phyloP scores from a whole-genome alignment of 1,284 basidiomycete species.

The Cystodermella granulosa region DNA sequence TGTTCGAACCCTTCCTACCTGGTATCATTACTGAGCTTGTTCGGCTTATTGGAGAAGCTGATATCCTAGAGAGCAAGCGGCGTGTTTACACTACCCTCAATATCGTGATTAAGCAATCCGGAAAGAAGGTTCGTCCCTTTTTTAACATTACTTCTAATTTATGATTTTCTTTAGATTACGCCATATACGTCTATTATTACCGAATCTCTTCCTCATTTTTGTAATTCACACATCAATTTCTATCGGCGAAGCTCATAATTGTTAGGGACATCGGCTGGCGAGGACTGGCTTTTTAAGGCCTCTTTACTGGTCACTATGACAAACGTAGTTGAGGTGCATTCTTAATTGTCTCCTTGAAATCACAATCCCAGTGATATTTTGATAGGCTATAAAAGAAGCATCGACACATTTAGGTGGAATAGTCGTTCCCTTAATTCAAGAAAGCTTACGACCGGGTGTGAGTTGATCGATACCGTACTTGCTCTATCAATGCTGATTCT shows the following conservation, averaged over 20 bases:
- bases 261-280: conserved; percentile 61
- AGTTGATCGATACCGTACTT: too few relatives aligned
- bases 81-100: conserved; percentile 68
- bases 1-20: conserved; percentile 60
- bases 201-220: conserved; percentile 68
- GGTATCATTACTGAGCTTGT: conserved; percentile 59
- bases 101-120: conserved; percentile 67
- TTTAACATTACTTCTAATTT: neutral
- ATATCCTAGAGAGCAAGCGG: conserved; percentile 75
- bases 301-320: conserved; percentile 69
- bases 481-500: conserved; percentile 5
- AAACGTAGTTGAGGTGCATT: conserved; percentile 63
- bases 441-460: conserved; percentile 66
- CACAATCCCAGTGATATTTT: neutral
- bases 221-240: conserved; percentile 38
- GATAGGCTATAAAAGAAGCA: conserved; percentile 58
- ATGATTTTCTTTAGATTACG: conserved; percentile 50
- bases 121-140: conserved; percentile 47
- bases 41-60: conserved; percentile 66
- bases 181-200: conserved; percentile 66
- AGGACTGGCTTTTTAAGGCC: conserved; percentile 76
- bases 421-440: conserved; percentile 71
- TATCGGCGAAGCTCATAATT: conserved; percentile 5
- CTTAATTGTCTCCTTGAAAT: neutral
- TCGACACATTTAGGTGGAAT: conserved; percentile 54